Conservation (phyloP, 2,329 filamentous ascomycete genomes). For the Beauveria pseudobassiana region DNA sequence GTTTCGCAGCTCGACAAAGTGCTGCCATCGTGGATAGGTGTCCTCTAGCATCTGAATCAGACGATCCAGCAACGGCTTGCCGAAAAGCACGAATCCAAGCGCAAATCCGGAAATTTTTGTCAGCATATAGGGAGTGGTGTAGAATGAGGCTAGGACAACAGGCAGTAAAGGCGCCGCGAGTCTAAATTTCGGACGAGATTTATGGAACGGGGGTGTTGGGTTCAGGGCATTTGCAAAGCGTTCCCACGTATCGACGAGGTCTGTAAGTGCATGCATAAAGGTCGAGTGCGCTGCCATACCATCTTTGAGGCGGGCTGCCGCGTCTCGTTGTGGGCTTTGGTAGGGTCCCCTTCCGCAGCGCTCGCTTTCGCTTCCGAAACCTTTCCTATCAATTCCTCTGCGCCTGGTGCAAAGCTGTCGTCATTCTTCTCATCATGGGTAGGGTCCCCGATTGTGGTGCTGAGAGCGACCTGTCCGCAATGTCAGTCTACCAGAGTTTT, state of each 20-base stretch:
- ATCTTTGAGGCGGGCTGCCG: conserved; percentile 68
- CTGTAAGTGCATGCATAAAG: conserved; percentile 55
- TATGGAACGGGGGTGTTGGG: conserved; percentile 56
- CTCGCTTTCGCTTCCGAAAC: conserved; percentile 27
- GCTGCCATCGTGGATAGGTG: conserved; percentile 64
- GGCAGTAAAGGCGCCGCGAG: conserved; percentile 47
- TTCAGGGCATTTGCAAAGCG: conserved; percentile 48
- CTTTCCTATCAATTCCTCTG: conserved; percentile 19
- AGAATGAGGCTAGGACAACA: background rate
- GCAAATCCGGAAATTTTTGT: conserved; percentile 60
- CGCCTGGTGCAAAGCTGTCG: background rate
- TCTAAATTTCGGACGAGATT: conserved; percentile 42
- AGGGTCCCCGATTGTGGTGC: conserved; percentile 65
- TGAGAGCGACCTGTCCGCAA: conserved; percentile 51
- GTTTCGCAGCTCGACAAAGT: conserved; percentile 65
- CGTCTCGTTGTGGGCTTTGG: conserved; percentile 60
- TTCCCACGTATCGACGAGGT: conserved; percentile 43
- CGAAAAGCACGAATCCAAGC: conserved; percentile 71
- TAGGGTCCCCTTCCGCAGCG: conserved; percentile 23
- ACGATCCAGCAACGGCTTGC: conserved; percentile 62
- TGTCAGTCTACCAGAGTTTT: too few relatives aligned
- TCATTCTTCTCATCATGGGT: conserved; percentile 40
- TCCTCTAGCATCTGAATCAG: conserved; percentile 52
- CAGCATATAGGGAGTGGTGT: conserved; percentile 36
- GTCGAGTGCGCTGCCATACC: conserved; percentile 70